Evolutionary conservation across 345 rosid species (phyloP), one percentile per base, ranked within the genome.

Genomic region (Microcos paniculata): DNA sequence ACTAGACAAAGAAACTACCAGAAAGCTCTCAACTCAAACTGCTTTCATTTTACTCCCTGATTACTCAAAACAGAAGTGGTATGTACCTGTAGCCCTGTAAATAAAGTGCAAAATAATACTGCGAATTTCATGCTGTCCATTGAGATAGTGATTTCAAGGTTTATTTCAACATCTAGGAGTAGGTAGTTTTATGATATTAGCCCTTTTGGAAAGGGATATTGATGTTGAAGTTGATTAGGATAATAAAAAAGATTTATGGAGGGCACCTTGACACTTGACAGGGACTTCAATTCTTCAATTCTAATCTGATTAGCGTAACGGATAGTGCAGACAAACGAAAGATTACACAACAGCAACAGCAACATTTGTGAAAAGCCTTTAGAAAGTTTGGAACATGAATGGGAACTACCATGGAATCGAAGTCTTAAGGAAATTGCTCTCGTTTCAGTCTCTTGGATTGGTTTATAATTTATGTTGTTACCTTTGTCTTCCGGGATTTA

Each of bases 121-220:
- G 4, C 26, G 21, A 43, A 67, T 67, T 67, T 23, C 71, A 67
- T 57, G 4, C 0, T 53, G 53, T 62, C 33, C 31, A 53, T 38
- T 42, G 30, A 30, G 48, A 70, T 19, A 70, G 35, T 46, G 21
- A 26, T n/a, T 67, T 63, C 5, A 10, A 55, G 7, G 42, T 24
- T 40, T 57, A 65, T 18, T 67, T 66, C 51, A 70, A 71, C 55
- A 67, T 58, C 42, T 15, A 23, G 26, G 23, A 42, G 69, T 71
- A 45, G 71, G 59, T 55, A 33, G 68, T 52, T 56, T 46, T 56
- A 28, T 28, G 80, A 71, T 71, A 26, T 8, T 21, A 78, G 72
- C 43, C 71, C 26, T 23, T 73, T 14, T 16, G 67, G 76, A 78
- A 72, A 78, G 77, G 16, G 77, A 78, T 21, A 8, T 70, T 33